Evolutionary conservation across 2,329 filamentous ascomycete species (phyloP).

Genomic region (Byssochlamys sp.): DNA sequence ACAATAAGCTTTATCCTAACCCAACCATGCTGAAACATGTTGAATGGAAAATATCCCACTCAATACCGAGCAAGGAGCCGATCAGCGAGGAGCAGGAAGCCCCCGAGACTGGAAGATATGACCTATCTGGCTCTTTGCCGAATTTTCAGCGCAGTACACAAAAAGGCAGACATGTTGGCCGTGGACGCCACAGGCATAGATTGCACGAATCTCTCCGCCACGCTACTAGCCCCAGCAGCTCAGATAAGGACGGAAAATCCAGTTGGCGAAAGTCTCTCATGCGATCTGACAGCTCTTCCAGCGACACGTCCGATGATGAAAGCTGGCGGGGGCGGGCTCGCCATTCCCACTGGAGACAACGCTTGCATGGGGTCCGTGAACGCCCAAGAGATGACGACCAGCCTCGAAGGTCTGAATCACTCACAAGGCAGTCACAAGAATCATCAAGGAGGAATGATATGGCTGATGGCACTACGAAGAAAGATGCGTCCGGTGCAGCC

Average conservation of each 20-base stretch:
- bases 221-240: constrained; percentile 46
- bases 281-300: constrained; percentile 46
- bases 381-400: constrained; percentile 1
- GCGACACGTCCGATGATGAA: constrained; percentile 39
- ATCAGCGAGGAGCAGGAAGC: constrained; percentile 6
- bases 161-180: constrained; percentile 38
- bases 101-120: constrained; percentile 9
- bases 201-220: constrained; percentile 49
- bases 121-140: constrained; percentile 24
- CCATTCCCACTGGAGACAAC: constrained; percentile 5
- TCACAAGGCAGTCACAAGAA: background rate
- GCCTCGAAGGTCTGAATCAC: background rate
- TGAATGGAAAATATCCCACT: constrained; percentile 10
- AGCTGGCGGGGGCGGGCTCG: constrained; percentile 7
- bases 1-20: constrained; percentile 54
- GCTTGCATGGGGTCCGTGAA: constrained; percentile 4
- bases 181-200: constrained; percentile 53
- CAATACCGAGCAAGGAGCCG: background rate
- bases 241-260: constrained; percentile 40
- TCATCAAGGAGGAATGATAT: background rate
- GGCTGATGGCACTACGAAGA: background rate
- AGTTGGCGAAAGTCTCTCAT: constrained; percentile 46
- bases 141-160: constrained; percentile 27
- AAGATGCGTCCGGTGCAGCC: background rate
- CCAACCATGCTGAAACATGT: constrained; percentile 17